Base-by-base conservation (phyloP, 2,329 filamentous ascomycete genomes). In the Aphanocladium album region DNA sequence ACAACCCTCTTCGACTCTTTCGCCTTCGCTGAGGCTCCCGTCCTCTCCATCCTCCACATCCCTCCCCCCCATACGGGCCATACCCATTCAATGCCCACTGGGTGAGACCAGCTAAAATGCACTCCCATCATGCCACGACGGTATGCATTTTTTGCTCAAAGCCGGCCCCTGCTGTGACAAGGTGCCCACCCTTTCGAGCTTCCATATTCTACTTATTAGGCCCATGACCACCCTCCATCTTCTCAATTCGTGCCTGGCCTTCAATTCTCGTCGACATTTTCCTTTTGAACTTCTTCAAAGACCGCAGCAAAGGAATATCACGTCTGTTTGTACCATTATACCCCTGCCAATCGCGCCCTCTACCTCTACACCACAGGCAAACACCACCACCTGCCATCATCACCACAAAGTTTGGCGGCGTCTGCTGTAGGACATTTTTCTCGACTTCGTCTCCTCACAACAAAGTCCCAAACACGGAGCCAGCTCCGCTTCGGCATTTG, bases 31-130 rank as follows among this genome's bases (percentile, higher is more conserved):
- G n/a, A 19, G 39, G 39, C 39, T 52, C 2, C 12, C 53, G 25
- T 43, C 43, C 30, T 35, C 27, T 47, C 30, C 30, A 49, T 57
- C 45, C 45, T 39, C 19, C 54, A 25, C 54, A 39, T 37, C 54
- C 39, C 37, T 43, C 11, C 14, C 16, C 43, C 35, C 21, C 45
- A 25, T 41, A 25, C 27, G 52, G 21, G 35, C 35, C 41, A 17
- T 37, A 19, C 45, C 54, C 54, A 57, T 57, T 6, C 14, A 41
- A 12, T 39, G 35, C 35, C 6, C 3, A 21, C 33, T n/a, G 51
- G 12, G 35, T 46, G 53, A 56, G 53, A 56, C 53, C 12, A 25
- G 11, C 27, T 39, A 56, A 41, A 46, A 56, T 56, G 53, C 27
- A 14, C 17, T 46, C 53, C 52, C 53, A 55, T 55, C 51, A 25